These are phyloP conservation scores for Exophiala oligosperma DNA, from an alignment of 2,329 filamentous ascomycete genomes.

Conservation along the genomic window DNA sequence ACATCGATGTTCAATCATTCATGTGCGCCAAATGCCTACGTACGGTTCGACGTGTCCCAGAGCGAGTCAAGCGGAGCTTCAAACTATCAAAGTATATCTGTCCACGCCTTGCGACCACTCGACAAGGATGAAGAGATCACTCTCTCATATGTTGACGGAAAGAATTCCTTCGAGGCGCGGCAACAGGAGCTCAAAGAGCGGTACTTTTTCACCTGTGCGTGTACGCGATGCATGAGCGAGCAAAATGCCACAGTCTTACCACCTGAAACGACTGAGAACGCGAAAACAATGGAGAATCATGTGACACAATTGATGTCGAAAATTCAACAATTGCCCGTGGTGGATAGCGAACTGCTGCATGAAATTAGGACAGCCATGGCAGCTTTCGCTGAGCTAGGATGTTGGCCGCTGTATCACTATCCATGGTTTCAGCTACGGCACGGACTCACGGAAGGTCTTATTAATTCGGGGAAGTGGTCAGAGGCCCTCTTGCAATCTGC, in stretches of 20 bases:
- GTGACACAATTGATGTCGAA: conserved; percentile 32
- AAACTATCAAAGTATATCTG: conserved; percentile 14
- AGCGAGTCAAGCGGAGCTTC: conserved; percentile 28
- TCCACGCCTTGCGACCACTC: conserved; percentile 50
- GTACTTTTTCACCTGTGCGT: conserved; percentile 62
- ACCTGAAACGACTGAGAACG: neutral
- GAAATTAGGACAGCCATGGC: conserved; percentile 42
- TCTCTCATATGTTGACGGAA: conserved; percentile 63
- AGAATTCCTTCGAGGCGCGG: conserved; percentile 51
- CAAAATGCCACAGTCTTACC: neutral
- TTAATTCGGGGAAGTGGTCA: conserved; percentile 45
- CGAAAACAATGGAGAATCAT: neutral
- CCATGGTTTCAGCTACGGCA: conserved; percentile 57
- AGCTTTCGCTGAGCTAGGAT: conserved; percentile 39
- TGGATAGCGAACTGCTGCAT: conserved; percentile 34
- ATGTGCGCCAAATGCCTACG: conserved; percentile 59
- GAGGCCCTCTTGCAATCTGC: conserved; percentile 53
- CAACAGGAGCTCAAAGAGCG: conserved; percentile 53
- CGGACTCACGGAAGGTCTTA: conserved; percentile 51
- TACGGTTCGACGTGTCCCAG: conserved; percentile 54
- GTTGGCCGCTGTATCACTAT: conserved; percentile 54
- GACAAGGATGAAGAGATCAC: conserved; percentile 57
- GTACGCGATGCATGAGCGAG: conserved; percentile 31
- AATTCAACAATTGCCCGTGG: conserved; percentile 21
- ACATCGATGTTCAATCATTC: conserved; percentile 61